Conservation (phyloP, 2,329 filamentous ascomycete species). For the Coccinonectria pachysandricola region DNA sequence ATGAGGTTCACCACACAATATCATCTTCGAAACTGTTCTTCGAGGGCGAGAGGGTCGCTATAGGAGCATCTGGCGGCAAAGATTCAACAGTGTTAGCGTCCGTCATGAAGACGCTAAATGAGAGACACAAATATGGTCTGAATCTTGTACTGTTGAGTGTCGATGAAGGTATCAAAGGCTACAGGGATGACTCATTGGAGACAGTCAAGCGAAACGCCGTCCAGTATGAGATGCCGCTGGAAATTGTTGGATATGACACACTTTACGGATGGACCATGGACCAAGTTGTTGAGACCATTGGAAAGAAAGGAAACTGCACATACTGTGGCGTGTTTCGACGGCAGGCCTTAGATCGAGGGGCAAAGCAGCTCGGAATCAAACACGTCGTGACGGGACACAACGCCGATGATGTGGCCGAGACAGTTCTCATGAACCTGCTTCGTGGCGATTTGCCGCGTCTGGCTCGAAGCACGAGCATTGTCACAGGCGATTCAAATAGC, state of each 20-base stretch:
- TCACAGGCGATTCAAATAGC: slow-evolving; percentile 66
- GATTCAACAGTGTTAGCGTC: slow-evolving; percentile 94
- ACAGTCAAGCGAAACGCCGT: slow-evolving; percentile 89
- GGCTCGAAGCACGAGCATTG: slow-evolving; percentile 79
- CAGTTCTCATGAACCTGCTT: slow-evolving; percentile 92
- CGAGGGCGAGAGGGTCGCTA: slow-evolving; percentile 77
- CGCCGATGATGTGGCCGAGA: slow-evolving; percentile 94
- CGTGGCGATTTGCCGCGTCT: slow-evolving; percentile 82
- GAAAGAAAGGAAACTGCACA: slow-evolving; percentile 97
- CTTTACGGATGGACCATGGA: slow-evolving; percentile 99
- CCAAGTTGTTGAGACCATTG: slow-evolving; percentile 89
- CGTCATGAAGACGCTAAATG: slow-evolving; percentile 88
- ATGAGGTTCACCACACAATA: slow-evolving; percentile 91
- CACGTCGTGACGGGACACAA: slow-evolving; percentile 98
- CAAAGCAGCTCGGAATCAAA: slow-evolving; percentile 73
- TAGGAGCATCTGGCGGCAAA: slow-evolving; percentile 93
- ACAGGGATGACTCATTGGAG: slow-evolving; percentile 89
- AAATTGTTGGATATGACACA: slow-evolving; percentile 86
- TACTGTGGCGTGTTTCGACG: slow-evolving; percentile 95
- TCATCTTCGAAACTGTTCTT: slow-evolving; percentile 69
- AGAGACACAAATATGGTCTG: slow-evolving; percentile 76
- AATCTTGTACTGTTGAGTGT: slow-evolving; percentile 82
- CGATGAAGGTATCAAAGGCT: slow-evolving; percentile 95
- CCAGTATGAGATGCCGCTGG: slow-evolving; percentile 84
- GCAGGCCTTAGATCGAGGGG: slow-evolving; percentile 86